Base-by-base conservation (phyloP, 345 rosid species). In the Raphanus raphanistrum region DNA sequence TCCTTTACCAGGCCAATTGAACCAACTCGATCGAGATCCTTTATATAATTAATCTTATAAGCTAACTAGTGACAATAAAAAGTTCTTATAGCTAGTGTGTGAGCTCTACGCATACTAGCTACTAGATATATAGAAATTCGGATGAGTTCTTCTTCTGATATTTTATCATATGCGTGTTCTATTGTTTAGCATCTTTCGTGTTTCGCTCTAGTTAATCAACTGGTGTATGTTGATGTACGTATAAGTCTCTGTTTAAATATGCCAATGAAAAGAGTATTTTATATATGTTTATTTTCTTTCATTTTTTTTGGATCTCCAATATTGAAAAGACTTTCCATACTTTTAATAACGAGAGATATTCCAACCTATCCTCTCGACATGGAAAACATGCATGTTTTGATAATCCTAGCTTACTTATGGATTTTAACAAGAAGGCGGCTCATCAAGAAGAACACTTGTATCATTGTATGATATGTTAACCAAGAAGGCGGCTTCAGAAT, bases 121-220 rank as follows among this genome's bases (percentile, higher is more conserved):
- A 76, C 75, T 76, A 70, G 75, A 69, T 21, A 21, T 21, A 21
- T 76, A 76, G 45, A 70, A 36, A 21, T 21, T 52, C 80, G 13
- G 58, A 62, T 35, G 74, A 68, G 68, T 28, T 27, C 66, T 69
- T 76, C 7, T 6, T 70, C 71, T 63, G 59, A 50, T 17, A 68
- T 48, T 61, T 12, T 54, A 70, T 70, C 69, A 52, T 61, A 33
- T 76, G 28, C 52, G n/a, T 76, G 29, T 48, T 68, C 9, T 61
- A 21, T 45, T 76, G 38, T 48, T 68, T 62, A 76, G 74, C 57
- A 52, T 70, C 35, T 63, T 63, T 77, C 75, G 3, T 70, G 71
- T 76, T 76, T 70, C 59, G 54, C 27, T 70, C n/a, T 70, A 70
- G 48, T 63, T 77, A 28, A 38, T 63, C 75, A 70, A 63, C 80